Evolutionary conservation across 2,329 filamentous ascomycete species (phyloP).

Genomic region (Colletotrichum sidae): DNA sequence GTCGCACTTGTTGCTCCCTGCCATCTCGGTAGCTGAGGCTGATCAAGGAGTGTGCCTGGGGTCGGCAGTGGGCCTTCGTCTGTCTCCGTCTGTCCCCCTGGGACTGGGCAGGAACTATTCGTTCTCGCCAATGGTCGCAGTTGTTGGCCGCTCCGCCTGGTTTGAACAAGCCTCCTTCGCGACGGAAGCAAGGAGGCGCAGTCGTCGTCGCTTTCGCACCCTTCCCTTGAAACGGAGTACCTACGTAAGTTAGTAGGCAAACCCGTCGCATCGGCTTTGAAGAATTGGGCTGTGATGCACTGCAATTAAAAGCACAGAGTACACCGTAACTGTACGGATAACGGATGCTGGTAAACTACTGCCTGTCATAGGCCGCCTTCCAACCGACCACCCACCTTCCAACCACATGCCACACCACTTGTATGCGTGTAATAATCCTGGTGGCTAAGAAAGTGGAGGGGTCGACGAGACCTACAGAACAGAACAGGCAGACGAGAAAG

Average conservation of each 20-base stretch:
- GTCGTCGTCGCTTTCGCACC: neutral
- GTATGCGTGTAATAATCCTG: slow-evolving; percentile 12
- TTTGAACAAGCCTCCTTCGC: slow-evolving; percentile 20
- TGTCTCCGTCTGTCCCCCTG: slow-evolving; percentile 14
- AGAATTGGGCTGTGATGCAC: neutral
- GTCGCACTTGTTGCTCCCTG: slow-evolving; percentile 19
- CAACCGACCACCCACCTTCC: slow-evolving; percentile 10
- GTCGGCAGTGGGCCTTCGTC: slow-evolving; percentile 21
- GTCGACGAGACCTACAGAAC: neutral
- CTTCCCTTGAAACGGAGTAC: no score
- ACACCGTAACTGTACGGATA: no score
- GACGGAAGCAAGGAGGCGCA: slow-evolving; percentile 35
- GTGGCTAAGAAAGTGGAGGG: slow-evolving; percentile 25
- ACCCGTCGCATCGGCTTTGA: slow-evolving; percentile 22
- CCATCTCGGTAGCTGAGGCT: slow-evolving; percentile 28
- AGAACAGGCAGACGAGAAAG: slow-evolving; percentile 8
- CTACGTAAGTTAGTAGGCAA: no score
- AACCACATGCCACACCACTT: slow-evolving; percentile 4
- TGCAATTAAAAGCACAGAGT: no score
- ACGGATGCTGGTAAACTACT: no score
- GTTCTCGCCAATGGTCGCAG: slow-evolving; percentile 26
- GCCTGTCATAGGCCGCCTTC: no score
- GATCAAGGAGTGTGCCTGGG: slow-evolving; percentile 25
- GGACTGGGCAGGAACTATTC: neutral
- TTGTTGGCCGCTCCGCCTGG: slow-evolving; percentile 32